A percentile compares a stretch with the other conserved stretches of the same genome.
These are phyloP conservation scores for Paragyromitra xinjiangensis DNA, from an alignment of 495 filamentous ascomycete species.

Conservation along the genomic window DNA sequence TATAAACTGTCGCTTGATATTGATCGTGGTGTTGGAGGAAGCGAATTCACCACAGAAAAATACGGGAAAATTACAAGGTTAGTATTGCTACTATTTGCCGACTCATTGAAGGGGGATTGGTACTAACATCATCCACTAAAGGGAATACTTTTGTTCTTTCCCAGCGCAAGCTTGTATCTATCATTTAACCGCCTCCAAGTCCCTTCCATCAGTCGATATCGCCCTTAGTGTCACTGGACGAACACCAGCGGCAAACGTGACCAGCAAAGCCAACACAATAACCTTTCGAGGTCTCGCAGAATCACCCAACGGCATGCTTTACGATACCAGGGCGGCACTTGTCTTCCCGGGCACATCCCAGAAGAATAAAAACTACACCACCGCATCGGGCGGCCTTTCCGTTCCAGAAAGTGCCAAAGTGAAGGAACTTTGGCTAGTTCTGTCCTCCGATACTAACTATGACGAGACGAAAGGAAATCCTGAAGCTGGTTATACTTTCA, in stretches of 20 bases:
- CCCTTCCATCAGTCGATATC: constrained; percentile 58
- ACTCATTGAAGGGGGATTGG: not conserved
- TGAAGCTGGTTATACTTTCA: constrained; percentile 61
- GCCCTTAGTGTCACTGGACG: constrained; percentile 56
- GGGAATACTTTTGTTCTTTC: constrained; percentile 62
- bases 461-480: constrained; percentile 61
- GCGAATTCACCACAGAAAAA: constrained; percentile 54
- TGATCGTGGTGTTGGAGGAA: constrained; percentile 59
- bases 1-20: constrained; percentile 63
- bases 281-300: constrained; percentile 56
- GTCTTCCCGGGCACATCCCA: constrained; percentile 40
- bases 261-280: constrained; percentile 54
- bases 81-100: not conserved
- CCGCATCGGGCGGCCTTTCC: constrained; percentile 43
- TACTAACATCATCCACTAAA: constrained; percentile 19
- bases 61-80: constrained; percentile 54
- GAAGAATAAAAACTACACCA: constrained; percentile 39
- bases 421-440: constrained; percentile 57
- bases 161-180: constrained; percentile 65
- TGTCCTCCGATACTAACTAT: constrained; percentile 63
- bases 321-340: constrained; percentile 53
- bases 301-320: constrained; percentile 60
- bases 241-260: constrained; percentile 39
- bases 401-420: constrained; percentile 45
- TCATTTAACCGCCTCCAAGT: constrained; percentile 56